Evolutionary conservation across 2,329 filamentous ascomycete genomes (phyloP).

Genomic region (Fusarium xyrophilum): DNA sequence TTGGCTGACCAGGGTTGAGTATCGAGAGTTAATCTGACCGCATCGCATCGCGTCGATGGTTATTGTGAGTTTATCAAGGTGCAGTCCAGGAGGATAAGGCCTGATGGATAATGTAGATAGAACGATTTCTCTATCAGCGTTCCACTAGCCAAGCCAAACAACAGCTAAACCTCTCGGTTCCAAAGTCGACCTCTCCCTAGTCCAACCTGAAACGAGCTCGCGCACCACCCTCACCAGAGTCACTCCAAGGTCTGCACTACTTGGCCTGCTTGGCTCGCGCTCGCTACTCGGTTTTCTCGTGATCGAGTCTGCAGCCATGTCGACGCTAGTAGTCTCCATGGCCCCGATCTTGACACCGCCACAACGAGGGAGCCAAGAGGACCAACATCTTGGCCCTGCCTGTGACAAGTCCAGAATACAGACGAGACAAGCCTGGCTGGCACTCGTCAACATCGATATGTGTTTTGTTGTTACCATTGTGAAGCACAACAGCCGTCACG

Average conservation of each 20-base stretch:
- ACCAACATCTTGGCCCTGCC: slow-evolving; percentile 7
- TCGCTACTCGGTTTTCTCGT: not conserved
- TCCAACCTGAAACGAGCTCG: slow-evolving; percentile 39
- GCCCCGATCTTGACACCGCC: slow-evolving; percentile 39
- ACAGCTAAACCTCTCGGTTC: not conserved
- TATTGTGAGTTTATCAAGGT: not conserved
- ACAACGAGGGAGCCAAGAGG: slow-evolving; percentile 1
- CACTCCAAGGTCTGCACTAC: not conserved
- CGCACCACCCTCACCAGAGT: slow-evolving; percentile 29
- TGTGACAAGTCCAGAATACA: slow-evolving; percentile 24
- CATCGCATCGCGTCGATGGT: not conserved
- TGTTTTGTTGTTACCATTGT: slow-evolving; percentile 12
- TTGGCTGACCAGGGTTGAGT: slow-evolving; percentile 9
- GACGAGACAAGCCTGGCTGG: slow-evolving; percentile 29
- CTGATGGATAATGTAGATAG: not conserved
- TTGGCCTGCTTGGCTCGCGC: not conserved
- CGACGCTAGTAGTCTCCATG: slow-evolving; percentile 22
- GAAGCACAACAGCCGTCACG: slow-evolving; percentile 26
- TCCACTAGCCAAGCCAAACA: not conserved
- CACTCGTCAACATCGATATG: slow-evolving; percentile 8
- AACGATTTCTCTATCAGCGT: not conserved
- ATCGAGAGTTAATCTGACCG: not conserved
- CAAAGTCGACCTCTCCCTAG: slow-evolving; percentile 11
- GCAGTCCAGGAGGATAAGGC: not conserved
- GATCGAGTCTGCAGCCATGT: not conserved